phyloP scores from a whole-genome alignment of 2,329 filamentous ascomycete genomes.

The Dothidotthia symphoricarpi region DNA sequence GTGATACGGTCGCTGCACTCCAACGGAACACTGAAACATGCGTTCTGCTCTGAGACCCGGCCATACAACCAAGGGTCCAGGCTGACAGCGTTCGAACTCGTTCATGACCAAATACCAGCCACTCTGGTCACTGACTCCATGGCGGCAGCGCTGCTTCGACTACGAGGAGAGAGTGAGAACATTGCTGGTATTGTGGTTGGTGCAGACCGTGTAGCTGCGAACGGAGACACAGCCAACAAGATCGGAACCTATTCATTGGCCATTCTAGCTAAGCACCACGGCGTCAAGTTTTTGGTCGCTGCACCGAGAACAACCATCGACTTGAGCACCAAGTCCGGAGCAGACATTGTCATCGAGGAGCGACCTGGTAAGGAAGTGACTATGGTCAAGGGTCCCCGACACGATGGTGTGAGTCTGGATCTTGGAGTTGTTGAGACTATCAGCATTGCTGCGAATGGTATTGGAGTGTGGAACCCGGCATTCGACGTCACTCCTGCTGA shows the following conservation, averaged over 20 bases:
- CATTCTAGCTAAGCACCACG: slow-evolving; percentile 83
- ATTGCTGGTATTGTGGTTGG: slow-evolving; percentile 90
- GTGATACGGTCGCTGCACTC: slow-evolving; percentile 82
- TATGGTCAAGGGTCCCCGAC: slow-evolving; percentile 73
- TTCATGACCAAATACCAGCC: slow-evolving; percentile 85
- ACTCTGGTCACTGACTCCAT: slow-evolving; percentile 96
- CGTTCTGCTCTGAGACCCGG: slow-evolving; percentile 94
- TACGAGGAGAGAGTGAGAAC: slow-evolving; percentile 59
- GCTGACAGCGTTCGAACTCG: slow-evolving; percentile 93
- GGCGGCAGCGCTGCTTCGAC: slow-evolving; percentile 80
- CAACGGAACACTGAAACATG: slow-evolving; percentile 67
- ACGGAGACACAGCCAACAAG: slow-evolving; percentile 98
- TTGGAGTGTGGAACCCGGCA: slow-evolving; percentile 92
- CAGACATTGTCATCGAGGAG: slow-evolving; percentile 87
- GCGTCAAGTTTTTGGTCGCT: slow-evolving; percentile 90
- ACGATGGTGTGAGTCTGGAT: slow-evolving; percentile 63
- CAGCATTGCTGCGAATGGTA: slow-evolving; percentile 72
- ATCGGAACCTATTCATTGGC: slow-evolving; percentile 93
- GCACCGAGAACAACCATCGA: slow-evolving; percentile 95
- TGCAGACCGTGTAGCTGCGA: slow-evolving; percentile 90
- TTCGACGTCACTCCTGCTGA: slow-evolving; percentile 92
- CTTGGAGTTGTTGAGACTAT: slow-evolving; percentile 65
- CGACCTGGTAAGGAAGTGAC: slow-evolving; percentile 79
- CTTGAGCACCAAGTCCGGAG: slow-evolving; percentile 71
- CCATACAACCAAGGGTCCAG: slow-evolving; percentile 98